phyloP scores from a whole-genome alignment of 805 yeast species.

The Wickerhamomyces silvicola region DNA sequence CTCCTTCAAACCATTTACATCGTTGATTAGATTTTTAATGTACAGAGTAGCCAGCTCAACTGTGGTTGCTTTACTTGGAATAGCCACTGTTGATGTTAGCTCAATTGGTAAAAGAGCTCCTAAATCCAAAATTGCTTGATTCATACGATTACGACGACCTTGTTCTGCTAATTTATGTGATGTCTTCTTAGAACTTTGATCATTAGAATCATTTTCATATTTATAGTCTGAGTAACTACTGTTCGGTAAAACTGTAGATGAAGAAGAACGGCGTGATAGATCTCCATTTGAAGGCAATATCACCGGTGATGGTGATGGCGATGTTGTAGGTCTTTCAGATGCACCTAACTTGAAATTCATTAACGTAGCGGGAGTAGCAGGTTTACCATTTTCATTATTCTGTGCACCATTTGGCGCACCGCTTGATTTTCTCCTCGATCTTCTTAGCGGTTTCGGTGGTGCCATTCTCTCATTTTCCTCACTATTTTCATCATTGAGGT shows the following conservation, averaged over 20 bases:
- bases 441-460: conserved; percentile 17
- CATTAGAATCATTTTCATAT: conserved; percentile 11
- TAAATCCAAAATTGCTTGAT: conserved; percentile 74
- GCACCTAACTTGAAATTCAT: conserved; percentile 18
- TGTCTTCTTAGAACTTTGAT: conserved; percentile 22
- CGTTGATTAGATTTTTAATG: conserved; percentile 42
- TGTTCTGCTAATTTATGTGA: conserved; percentile 91
- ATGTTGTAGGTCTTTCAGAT: conserved; percentile 1
- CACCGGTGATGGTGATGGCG: conserved; percentile 13
- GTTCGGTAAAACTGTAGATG: conserved; percentile 4
- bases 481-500: neutral
- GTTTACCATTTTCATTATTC: conserved; percentile 10
- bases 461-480: conserved; percentile 12
- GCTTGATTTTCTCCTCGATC: conserved; percentile 16
- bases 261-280: conserved; percentile 12
- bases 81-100: conserved; percentile 43
- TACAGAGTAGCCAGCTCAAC: conserved; percentile 82
- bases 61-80: conserved; percentile 90
- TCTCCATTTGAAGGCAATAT: conserved; percentile 16
- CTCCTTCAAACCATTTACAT: conserved; percentile 23
- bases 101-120: conserved; percentile 59
- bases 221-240: conserved; percentile 7
- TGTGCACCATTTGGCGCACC: neutral
- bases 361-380: conserved; percentile 23
- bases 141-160: conserved; percentile 90